Conservation (phyloP, 2,329 filamentous ascomycete genomes). For the Diplodia sapinea region DNA sequence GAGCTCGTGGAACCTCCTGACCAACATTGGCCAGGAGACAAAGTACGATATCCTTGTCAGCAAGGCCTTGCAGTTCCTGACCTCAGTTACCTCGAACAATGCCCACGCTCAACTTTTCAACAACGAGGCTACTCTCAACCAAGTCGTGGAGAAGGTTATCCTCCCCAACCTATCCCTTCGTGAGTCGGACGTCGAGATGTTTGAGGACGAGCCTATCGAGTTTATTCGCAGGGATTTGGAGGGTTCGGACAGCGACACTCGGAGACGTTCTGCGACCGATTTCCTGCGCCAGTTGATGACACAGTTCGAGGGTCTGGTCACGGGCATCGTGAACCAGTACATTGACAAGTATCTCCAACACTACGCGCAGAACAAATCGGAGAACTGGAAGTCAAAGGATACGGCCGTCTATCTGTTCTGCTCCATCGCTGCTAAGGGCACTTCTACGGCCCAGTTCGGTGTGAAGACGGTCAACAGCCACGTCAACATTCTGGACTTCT, state of each 20-base stretch:
- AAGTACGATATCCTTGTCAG: constrained; percentile 96
- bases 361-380: constrained; percentile 69
- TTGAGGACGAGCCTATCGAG: constrained; percentile 98
- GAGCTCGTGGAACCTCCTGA: constrained; percentile 89
- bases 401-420: constrained; percentile 97
- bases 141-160: constrained; percentile 95
- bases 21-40: constrained; percentile 81
- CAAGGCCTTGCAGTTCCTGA: constrained; percentile 92
- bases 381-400: constrained; percentile 96
- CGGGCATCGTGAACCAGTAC: constrained; percentile 84
- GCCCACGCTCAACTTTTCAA: constrained; percentile 87
- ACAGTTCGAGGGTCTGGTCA: constrained; percentile 85
- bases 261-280: constrained; percentile 89
- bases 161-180: constrained; percentile 89
- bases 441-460: constrained; percentile 83
- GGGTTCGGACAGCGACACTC: constrained; percentile 93
- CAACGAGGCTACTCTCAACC: constrained; percentile 75
- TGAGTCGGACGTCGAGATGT: constrained; percentile 92
- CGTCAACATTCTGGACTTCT: constrained; percentile 92
- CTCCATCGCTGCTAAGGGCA: constrained; percentile 90
- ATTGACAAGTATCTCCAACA: constrained; percentile 80
- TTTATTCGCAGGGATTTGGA: constrained; percentile 95
- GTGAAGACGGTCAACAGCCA: constrained; percentile 83
- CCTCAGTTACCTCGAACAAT: constrained; percentile 78
- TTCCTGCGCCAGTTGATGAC: constrained; percentile 89